A percentile compares a stretch with the other conserved stretches of the same genome.
phyloP scores from a whole-genome alignment of 805 yeast species.

The Phaffomyces thermotolerans region DNA sequence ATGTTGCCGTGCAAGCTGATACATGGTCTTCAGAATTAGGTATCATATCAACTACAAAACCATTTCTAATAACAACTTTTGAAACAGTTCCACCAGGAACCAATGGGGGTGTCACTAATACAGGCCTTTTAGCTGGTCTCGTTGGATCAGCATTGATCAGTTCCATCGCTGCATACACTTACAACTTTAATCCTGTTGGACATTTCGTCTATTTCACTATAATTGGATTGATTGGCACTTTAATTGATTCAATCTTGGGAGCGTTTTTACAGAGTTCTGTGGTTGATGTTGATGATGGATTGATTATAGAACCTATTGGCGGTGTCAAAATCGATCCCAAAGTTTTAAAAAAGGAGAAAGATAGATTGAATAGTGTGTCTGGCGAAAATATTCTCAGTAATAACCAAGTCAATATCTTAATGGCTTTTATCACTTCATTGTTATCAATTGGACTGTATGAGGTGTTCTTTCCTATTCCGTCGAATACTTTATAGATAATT shows the following conservation, averaged over 20 bases:
- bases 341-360: conserved; percentile 10
- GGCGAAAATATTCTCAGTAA: conserved; percentile 33
- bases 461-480: not conserved
- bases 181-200: conserved; percentile 9
- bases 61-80: conserved; percentile 34
- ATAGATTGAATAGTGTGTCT: conserved; percentile 21
- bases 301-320: conserved; percentile 24
- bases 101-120: conserved; percentile 36
- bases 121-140: conserved; percentile 31
- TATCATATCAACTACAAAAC: conserved; percentile 30
- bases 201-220: conserved; percentile 24
- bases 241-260: conserved; percentile 36
- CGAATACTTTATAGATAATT: too few relatives aligned
- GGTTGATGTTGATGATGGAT: conserved; percentile 24
- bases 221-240: conserved; percentile 31
- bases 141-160: conserved; percentile 31
- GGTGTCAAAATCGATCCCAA: conserved; percentile 29
- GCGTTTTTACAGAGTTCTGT: conserved; percentile 33
- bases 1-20: conserved; percentile 38
- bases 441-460: conserved; percentile 23
- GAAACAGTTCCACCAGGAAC: conserved; percentile 38
- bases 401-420: conserved; percentile 32
- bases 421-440: conserved; percentile 26
- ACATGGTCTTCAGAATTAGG: conserved; percentile 44
- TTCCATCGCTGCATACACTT: conserved; percentile 21